Base-by-base conservation (phyloP, 169 alveolate genomes). In the Fabrea salina region DNA sequence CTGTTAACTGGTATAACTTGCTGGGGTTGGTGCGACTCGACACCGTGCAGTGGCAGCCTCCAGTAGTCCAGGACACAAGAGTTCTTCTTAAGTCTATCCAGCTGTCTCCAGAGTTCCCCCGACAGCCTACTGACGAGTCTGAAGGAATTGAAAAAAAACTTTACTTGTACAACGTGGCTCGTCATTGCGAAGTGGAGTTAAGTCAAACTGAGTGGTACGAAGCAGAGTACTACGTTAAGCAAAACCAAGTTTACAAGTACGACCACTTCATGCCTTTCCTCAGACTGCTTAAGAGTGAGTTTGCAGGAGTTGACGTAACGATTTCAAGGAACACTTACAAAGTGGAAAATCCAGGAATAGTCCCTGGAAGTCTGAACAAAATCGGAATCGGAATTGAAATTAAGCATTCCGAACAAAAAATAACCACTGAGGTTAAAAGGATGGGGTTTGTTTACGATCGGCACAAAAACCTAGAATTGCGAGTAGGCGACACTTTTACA, bases 271-370 rank as follows among this genome's bases (percentile, higher is more conserved):
- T 22, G 57, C 81, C 81, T 0, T 74, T 74, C 54, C 39, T 74
- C 39, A 53, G 19, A 22, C 27, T 74, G 7, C 6, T 74, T 1
- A 37, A 33, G 22, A 74, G 57, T 35, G 81, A 74, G 32, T 74
- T 74, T 54, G 81, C 81, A 13, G 81, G 81, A n/a, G 81, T 74
- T 37, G 81, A 74, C 11, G 51, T 74, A 4, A 74, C 71, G 0
- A 71, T 54, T 32, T 32, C 53, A 27, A 50, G 71, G 37, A 54
- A 53, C 25, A 74, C 71, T 30, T 74, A 74, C 44, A 50, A 43
- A 43, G 81, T 71, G 4, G 51, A 53, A 37, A 50, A 43, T 37
- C 30, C 58, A n/a, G 81, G 81, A 1, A 74, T 74, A n/a, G 81
- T 74, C 3, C 81, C 81, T 19, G 81, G 54, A 33, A 74, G 81